Conservation (phyloP, 2,329 filamentous ascomycete genomes). For the Fusarium chaquense region DNA sequence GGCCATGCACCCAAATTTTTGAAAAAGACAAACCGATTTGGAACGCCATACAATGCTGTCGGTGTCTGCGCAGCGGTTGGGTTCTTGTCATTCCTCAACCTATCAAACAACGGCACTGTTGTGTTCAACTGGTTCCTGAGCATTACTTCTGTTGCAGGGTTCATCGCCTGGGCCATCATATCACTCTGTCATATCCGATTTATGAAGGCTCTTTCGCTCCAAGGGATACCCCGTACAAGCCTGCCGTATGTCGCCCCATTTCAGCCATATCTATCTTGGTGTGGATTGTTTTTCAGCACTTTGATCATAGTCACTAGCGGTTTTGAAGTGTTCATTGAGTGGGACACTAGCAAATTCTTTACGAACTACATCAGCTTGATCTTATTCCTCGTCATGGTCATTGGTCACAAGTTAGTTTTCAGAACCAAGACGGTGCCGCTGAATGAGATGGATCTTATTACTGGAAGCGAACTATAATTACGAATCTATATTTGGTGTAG, state of each 20-base stretch:
- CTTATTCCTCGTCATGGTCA: constrained; percentile 32
- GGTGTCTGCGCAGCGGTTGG: constrained; percentile 68
- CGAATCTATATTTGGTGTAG: rapidly evolving
- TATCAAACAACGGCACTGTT: constrained; percentile 69
- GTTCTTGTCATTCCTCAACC: constrained; percentile 77
- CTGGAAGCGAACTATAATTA: constrained; percentile 9
- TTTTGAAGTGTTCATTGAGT: constrained; percentile 36
- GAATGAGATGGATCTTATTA: constrained; percentile 16
- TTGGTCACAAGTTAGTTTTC: constrained; percentile 40
- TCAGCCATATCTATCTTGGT: constrained; percentile 69
- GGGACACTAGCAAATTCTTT: constrained; percentile 35
- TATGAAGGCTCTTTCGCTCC: constrained; percentile 64
- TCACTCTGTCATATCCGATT: constrained; percentile 70
- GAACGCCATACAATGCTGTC: constrained; percentile 69
- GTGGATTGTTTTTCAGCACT: constrained; percentile 29
- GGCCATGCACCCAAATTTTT: constrained; percentile 74
- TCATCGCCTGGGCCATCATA: constrained; percentile 71
- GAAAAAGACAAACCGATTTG: constrained; percentile 68
- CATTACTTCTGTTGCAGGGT: constrained; percentile 72
- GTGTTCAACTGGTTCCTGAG: constrained; percentile 81
- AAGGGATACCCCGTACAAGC: constrained; percentile 57
- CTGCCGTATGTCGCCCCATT: constrained; percentile 65
- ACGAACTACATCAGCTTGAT: constrained; percentile 39
- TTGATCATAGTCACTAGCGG: constrained; percentile 39
- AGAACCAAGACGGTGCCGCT: constrained; percentile 17